Evolutionary conservation across 345 rosid genomes (phyloP).

Genomic region (Salix viminalis): DNA sequence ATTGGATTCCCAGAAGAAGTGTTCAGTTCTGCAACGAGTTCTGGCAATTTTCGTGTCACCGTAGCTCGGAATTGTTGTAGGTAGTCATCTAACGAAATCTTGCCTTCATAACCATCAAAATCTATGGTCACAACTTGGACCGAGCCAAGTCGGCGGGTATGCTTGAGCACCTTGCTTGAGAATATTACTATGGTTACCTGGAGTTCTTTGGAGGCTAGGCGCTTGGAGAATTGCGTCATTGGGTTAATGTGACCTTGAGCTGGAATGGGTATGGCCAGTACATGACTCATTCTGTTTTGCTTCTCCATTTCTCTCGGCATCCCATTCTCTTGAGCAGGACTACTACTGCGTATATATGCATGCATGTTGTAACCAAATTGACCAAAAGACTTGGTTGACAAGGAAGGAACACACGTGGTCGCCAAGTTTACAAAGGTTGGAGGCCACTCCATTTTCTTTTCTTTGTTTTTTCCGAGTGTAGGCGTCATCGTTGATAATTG

Average conservation of each 20-base stretch:
- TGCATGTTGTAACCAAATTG: too few relatives aligned
- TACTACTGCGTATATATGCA: too few relatives aligned
- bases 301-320: neutral
- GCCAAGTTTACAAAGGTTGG: too few relatives aligned
- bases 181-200: neutral
- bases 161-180: neutral
- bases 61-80: neutral
- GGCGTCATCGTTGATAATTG: too few relatives aligned
- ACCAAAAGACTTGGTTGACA: too few relatives aligned
- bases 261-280: neutral
- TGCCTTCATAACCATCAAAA: neutral
- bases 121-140: neutral
- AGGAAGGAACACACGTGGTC: too few relatives aligned
- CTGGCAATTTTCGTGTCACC: neutral
- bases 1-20: neutral
- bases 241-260: constrained; percentile 1
- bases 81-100: neutral
- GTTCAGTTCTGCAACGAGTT: neutral
- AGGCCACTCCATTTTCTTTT: too few relatives aligned
- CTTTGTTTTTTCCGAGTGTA: too few relatives aligned
- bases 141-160: neutral
- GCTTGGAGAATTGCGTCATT: too few relatives aligned
- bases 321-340: constrained; percentile 1
- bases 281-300: neutral
- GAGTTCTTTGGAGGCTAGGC: too few relatives aligned